phyloP scores from a whole-genome alignment of 345 rosid species.

The Cardamine chenopodiifolia region DNA sequence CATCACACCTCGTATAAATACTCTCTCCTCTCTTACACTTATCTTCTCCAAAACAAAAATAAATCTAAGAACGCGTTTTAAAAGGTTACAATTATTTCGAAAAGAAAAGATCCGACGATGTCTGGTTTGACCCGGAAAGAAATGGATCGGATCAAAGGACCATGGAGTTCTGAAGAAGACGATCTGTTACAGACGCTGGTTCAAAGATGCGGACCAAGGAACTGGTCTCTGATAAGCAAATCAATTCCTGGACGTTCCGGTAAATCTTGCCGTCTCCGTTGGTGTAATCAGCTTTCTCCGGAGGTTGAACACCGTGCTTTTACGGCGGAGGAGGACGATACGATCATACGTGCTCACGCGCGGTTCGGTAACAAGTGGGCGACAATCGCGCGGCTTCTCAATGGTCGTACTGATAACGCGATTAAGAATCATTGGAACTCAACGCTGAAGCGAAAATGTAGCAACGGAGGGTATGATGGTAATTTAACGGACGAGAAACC shows the following conservation, averaged over 20 bases:
- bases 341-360: slow-evolving; percentile 75
- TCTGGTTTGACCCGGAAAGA: slow-evolving; percentile 39
- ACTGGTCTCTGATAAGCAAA: slow-evolving; percentile 94
- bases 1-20: slow-evolving; percentile 34
- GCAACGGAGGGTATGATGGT: slow-evolving; percentile 57
- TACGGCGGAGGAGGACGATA: slow-evolving; percentile 71
- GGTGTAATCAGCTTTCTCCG: slow-evolving; percentile 98
- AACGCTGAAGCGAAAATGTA: slow-evolving; percentile 79
- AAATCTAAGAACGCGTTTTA: background rate
- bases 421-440: slow-evolving; percentile 98
- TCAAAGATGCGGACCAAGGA: slow-evolving; percentile 75
- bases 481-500: slow-evolving; percentile 55
- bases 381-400: slow-evolving; percentile 84
- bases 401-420: slow-evolving; percentile 94
- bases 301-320: slow-evolving; percentile 87
- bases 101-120: slow-evolving; percentile 13
- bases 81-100: background rate
- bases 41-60: slow-evolving; percentile 19
- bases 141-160: slow-evolving; percentile 92
- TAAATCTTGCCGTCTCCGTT: slow-evolving; percentile 85
- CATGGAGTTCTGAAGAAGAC: slow-evolving; percentile 96
- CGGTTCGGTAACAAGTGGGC: slow-evolving; percentile 97
- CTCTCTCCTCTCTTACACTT: slow-evolving; percentile 21
- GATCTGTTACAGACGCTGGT: slow-evolving; percentile 68
- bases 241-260: slow-evolving; percentile 94